A percentile compares a stretch with the other conserved stretches of the same genome.
phyloP scores from a whole-genome alignment of 2,329 filamentous ascomycete genomes.

The Fusarium sambucinum region DNA sequence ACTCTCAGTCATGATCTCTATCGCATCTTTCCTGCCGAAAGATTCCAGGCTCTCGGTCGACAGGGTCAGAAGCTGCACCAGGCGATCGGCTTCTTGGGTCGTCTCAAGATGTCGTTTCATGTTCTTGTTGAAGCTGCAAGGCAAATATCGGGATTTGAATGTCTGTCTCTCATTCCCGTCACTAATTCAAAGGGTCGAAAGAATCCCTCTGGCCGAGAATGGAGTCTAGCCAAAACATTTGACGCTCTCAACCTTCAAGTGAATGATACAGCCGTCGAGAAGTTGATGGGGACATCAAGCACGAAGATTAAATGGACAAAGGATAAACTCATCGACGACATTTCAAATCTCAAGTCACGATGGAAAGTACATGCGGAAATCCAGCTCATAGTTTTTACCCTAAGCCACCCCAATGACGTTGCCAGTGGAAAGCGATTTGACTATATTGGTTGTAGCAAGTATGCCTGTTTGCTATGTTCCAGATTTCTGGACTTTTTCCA shows the following conservation, averaged over 20 bases:
- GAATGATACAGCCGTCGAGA: background rate
- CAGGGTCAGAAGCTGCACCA: background rate
- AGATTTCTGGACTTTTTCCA: background rate
- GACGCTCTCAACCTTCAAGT: background rate
- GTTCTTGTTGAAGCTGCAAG: background rate
- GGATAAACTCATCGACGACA: background rate
- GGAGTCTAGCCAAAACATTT: background rate
- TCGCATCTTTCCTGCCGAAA: background rate
- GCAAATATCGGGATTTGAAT: background rate
- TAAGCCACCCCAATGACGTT: background rate
- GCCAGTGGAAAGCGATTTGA: background rate
- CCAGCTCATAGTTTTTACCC: background rate
- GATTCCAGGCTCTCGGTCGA: background rate
- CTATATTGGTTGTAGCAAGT: background rate
- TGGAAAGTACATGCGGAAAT: background rate
- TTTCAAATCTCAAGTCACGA: background rate
- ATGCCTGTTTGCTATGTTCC: background rate
- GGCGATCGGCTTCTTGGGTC: background rate
- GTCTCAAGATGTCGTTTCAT: background rate
- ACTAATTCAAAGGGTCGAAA: background rate
- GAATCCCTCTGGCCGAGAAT: background rate
- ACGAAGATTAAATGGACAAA: background rate
- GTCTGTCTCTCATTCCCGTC: background rate
- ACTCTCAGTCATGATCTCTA: background rate
- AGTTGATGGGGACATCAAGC: background rate